phyloP scores from a whole-genome alignment of 2,329 filamentous ascomycete species.

The Cercospora sp. region DNA sequence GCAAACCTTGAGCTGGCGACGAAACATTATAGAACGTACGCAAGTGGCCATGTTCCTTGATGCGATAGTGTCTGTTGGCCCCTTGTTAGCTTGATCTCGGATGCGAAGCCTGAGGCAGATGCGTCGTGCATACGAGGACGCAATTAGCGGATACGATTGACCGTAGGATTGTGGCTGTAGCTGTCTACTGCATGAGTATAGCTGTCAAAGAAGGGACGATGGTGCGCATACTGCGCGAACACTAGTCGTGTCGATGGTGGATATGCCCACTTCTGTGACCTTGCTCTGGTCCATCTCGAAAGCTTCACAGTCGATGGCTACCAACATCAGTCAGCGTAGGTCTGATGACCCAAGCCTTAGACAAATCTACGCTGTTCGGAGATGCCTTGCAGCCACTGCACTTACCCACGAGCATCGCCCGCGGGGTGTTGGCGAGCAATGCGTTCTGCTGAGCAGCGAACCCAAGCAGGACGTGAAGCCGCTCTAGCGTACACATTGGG shows the following conservation, averaged over 20 bases:
- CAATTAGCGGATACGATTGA: slow-evolving; percentile 15
- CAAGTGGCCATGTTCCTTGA: slow-evolving; percentile 66
- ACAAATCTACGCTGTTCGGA: slow-evolving; percentile 13
- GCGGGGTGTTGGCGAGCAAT: not conserved
- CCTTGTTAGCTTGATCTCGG: not conserved
- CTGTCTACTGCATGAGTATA: not conserved
- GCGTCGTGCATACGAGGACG: slow-evolving; percentile 12
- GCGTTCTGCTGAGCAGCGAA: not conserved
- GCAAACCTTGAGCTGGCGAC: not conserved
- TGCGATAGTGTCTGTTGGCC: slow-evolving; percentile 64
- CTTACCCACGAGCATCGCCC: not conserved
- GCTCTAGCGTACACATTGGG: not conserved
- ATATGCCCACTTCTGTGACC: slow-evolving; percentile 84
- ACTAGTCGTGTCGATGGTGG: slow-evolving; percentile 70
- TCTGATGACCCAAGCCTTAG: slow-evolving; percentile 29
- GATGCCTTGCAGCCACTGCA: not conserved
- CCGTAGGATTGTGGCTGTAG: not conserved
- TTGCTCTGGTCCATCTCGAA: slow-evolving; percentile 66
- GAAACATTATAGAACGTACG: slow-evolving; percentile 30
- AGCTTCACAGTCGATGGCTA: slow-evolving; percentile 80
- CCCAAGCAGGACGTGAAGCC: slow-evolving; percentile 17
- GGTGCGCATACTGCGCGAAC: slow-evolving; percentile 13
- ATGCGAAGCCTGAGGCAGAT: not conserved
- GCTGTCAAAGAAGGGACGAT: not conserved
- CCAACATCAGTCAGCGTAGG: slow-evolving; percentile 55